These are phyloP conservation scores for Penicillium longicatenatum DNA, from an alignment of 495 filamentous ascomycete genomes.

Conservation along the genomic window DNA sequence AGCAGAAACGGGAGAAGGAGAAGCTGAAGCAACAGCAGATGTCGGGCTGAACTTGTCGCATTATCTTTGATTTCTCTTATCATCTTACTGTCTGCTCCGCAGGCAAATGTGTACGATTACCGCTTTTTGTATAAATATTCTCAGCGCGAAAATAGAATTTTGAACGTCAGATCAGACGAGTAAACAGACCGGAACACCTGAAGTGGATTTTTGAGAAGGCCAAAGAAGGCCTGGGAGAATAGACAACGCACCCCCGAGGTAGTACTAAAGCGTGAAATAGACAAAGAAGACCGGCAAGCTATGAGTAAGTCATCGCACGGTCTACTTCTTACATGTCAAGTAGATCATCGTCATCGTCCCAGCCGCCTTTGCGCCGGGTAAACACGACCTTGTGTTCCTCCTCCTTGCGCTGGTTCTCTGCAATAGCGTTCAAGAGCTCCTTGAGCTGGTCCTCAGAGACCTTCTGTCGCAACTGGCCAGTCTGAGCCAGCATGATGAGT, in stretches of 20 bases:
- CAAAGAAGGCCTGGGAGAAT: neutral
- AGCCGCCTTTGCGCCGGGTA: slow-evolving; percentile 76
- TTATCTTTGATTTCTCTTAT: neutral
- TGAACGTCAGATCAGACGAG: slow-evolving; percentile 1
- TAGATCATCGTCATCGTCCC: slow-evolving; percentile 86
- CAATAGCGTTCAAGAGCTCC: slow-evolving; percentile 80
- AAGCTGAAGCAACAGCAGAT: slow-evolving; percentile 43
- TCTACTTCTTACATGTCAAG: slow-evolving; percentile 54
- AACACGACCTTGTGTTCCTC: slow-evolving; percentile 81
- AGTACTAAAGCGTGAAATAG: neutral
- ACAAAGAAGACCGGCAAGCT: neutral
- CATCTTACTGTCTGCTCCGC: neutral
- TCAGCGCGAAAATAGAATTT: neutral
- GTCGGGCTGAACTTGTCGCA: slow-evolving; percentile 15
- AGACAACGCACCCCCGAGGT: neutral
- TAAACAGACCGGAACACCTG: slow-evolving; percentile 2
- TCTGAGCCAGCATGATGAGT: slow-evolving; percentile 86
- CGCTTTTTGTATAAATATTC: slow-evolving; percentile 2
- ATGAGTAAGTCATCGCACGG: neutral
- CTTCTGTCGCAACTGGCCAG: slow-evolving; percentile 80
- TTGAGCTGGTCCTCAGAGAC: slow-evolving; percentile 94
- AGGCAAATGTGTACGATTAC: slow-evolving; percentile 6
- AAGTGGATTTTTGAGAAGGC: neutral
- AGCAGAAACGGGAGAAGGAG: slow-evolving; percentile 66
- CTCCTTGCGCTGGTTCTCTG: slow-evolving; percentile 64